Conservation (phyloP, 345 rosid genomes). For the Citrus australasica region DNA sequence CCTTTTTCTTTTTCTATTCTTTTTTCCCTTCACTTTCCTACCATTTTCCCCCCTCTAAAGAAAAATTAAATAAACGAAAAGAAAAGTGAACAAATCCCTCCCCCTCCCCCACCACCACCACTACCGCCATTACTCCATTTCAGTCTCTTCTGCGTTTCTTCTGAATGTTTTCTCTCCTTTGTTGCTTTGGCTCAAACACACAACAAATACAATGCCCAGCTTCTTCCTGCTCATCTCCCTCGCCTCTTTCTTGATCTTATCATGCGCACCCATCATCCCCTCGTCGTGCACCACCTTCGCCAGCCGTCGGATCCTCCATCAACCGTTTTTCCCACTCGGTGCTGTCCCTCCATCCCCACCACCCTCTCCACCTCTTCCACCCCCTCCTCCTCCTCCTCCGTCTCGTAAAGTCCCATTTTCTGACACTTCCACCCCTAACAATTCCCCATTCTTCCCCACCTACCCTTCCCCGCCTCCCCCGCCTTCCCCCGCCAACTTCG, state of each 20-base stretch:
- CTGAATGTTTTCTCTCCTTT: background rate
- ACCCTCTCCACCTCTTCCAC: slow-evolving; percentile 39
- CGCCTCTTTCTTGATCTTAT: slow-evolving; percentile 19
- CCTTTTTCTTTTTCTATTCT: background rate
- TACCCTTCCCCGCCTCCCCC: slow-evolving; percentile 79
- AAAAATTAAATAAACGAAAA: no score
- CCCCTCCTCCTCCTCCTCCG: slow-evolving; percentile 28
- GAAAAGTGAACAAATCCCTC: background rate
- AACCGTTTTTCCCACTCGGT: slow-evolving; percentile 54
- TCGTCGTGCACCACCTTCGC: slow-evolving; percentile 12
- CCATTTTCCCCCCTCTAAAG: background rate
- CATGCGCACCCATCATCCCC: background rate
- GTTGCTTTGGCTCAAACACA: background rate
- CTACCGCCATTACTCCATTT: slow-evolving; percentile 6
- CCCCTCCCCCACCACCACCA: background rate
- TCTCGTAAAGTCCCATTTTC: slow-evolving; percentile 54
- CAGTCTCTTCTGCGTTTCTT: background rate
- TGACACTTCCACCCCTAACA: slow-evolving; percentile 40
- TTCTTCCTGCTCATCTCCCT: slow-evolving; percentile 2
- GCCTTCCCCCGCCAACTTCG: slow-evolving; percentile 58
- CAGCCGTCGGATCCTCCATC: slow-evolving; percentile 73
- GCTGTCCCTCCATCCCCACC: slow-evolving; percentile 47
- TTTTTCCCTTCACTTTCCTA: background rate
- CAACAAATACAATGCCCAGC: slow-evolving; percentile 36
- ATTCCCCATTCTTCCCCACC: slow-evolving; percentile 74